Percentiles rank a stretch among this genome's conserved stretches.
Evolutionary conservation across 2,329 filamentous ascomycete genomes (phyloP).

Genomic region (Monosporascus cannonballus): DNA sequence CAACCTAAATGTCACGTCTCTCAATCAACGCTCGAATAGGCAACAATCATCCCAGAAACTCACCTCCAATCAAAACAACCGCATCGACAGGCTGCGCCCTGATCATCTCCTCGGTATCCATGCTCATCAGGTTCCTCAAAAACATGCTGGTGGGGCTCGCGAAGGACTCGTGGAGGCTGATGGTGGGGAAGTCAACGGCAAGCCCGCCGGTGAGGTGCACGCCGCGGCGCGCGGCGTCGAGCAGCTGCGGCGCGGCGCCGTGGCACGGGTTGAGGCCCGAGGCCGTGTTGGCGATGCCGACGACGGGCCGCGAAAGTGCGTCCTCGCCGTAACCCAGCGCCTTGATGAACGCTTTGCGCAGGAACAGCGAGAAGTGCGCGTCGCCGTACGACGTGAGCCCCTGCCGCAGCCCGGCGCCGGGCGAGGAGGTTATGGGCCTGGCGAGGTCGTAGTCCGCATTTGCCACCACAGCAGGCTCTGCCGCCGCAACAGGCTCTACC

Average conservation of each 20-base stretch:
- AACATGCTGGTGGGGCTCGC: slow-evolving; percentile 70
- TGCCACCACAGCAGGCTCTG: neutral
- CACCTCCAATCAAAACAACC: slow-evolving; percentile 60
- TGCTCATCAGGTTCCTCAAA: slow-evolving; percentile 67
- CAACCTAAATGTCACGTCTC: slow-evolving; percentile 44
- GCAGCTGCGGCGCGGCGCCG: slow-evolving; percentile 59
- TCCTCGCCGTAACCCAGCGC: slow-evolving; percentile 69
- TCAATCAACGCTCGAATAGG: too few relatives aligned
- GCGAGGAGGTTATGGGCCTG: slow-evolving; percentile 39
- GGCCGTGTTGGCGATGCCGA: slow-evolving; percentile 70
- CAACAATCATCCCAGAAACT: slow-evolving; percentile 8
- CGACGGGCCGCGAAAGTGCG: slow-evolving; percentile 61
- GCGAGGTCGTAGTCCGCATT: slow-evolving; percentile 55
- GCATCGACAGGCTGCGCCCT: slow-evolving; percentile 64
- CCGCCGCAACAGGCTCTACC: neutral
- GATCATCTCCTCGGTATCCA: slow-evolving; percentile 78
- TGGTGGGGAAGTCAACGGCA: slow-evolving; percentile 68
- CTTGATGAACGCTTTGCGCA: slow-evolving; percentile 74
- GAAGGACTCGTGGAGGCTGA: slow-evolving; percentile 66
- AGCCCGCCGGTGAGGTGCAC: slow-evolving; percentile 61
- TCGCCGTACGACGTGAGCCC: slow-evolving; percentile 66
- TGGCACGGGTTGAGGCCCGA: slow-evolving; percentile 72
- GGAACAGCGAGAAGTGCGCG: slow-evolving; percentile 67
- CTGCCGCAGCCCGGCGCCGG: slow-evolving; percentile 48
- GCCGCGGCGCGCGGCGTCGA: slow-evolving; percentile 64